Evolutionary conservation across 768 basidiomycete species (phyloP).

Genomic region (Amanita pallidorosea): DNA sequence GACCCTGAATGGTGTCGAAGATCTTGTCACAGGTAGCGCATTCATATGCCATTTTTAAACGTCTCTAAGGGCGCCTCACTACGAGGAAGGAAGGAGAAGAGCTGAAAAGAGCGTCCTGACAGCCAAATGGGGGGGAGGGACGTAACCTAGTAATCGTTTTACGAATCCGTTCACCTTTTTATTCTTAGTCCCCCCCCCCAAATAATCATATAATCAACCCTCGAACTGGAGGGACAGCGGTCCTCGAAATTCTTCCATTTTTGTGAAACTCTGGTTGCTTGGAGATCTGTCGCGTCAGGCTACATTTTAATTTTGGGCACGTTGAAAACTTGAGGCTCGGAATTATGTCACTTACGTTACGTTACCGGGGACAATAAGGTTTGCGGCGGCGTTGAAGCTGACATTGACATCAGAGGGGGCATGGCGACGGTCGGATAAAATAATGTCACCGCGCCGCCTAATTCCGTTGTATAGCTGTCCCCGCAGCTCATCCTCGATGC

Average conservation of each 20-base stretch:
- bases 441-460: background rate
- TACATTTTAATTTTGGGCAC: background rate
- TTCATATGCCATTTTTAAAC: background rate
- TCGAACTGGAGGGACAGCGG: background rate
- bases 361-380: background rate
- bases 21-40: slow-evolving; percentile 1
- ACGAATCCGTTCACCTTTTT: background rate
- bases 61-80: background rate
- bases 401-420: background rate
- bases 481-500: too few species aligned
- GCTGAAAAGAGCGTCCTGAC: background rate
- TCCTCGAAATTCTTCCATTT: background rate
- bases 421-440: background rate
- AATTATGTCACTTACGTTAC: background rate
- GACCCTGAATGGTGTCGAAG: background rate
- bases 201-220: background rate
- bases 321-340: background rate
- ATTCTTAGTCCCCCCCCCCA: background rate
- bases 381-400: background rate
- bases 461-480: background rate
- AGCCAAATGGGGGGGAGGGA: background rate
- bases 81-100: background rate
- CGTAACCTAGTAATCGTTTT: background rate
- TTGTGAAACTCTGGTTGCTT: background rate
- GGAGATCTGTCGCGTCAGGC: background rate